These are phyloP conservation scores for Cryptococcus amylolentus DNA, from an alignment of 1,284 basidiomycete genomes.

Conservation along the genomic window DNA sequence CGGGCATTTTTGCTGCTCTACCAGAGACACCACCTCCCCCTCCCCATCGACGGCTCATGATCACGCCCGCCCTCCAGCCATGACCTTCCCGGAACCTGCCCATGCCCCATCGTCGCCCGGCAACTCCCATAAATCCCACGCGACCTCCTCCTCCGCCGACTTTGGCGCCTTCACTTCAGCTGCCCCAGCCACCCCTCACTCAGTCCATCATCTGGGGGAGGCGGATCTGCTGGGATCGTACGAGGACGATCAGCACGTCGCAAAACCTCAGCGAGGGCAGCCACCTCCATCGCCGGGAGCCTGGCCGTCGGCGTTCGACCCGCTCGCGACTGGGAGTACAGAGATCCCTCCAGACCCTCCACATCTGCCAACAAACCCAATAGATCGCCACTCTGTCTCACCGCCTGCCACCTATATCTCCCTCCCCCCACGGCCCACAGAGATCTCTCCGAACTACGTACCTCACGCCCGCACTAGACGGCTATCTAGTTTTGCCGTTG, in stretches of 20 bases:
- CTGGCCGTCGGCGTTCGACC: background rate
- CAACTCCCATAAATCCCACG: background rate
- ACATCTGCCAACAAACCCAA: background rate
- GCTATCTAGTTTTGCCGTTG: slow-evolving; percentile 18
- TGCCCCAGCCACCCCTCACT: background rate
- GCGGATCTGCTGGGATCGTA: slow-evolving; percentile 37
- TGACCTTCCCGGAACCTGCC: no score
- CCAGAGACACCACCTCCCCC: no score
- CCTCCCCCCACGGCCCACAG: slow-evolving; percentile 31
- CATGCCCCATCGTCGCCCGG: background rate
- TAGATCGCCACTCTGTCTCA: background rate
- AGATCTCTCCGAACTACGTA: slow-evolving; percentile 31
- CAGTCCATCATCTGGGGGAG: slow-evolving; percentile 10
- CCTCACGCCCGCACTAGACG: slow-evolving; percentile 22
- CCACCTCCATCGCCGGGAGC: background rate
- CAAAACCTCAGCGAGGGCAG: background rate
- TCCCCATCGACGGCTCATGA: no score
- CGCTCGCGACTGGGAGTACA: slow-evolving; percentile 13
- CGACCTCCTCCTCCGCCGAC: slow-evolving; percentile 14
- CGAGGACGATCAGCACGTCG: slow-evolving; percentile 21
- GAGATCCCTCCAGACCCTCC: slow-evolving; percentile 1
- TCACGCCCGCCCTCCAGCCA: no score
- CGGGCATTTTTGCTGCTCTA: no score
- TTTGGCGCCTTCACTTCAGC: slow-evolving; percentile 25
- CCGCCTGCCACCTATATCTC: slow-evolving; percentile 13